These are phyloP conservation scores for Diaporthe citrichinensis DNA, from an alignment of 2,329 filamentous ascomycete species.

Conservation along the genomic window DNA sequence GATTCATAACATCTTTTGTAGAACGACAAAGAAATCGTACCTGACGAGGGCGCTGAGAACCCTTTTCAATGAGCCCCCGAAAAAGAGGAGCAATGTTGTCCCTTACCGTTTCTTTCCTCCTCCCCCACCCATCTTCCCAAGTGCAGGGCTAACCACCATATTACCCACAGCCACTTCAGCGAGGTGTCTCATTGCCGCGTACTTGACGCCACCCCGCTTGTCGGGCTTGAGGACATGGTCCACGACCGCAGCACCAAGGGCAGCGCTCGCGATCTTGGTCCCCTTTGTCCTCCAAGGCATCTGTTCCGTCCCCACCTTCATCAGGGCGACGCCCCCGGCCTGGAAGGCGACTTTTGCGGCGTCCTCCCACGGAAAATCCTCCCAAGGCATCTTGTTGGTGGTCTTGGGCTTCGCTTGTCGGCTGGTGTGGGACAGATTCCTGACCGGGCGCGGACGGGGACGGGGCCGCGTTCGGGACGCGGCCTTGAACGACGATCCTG, in stretches of 20 bases:
- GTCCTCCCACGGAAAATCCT: slow-evolving; percentile 42
- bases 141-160: slow-evolving; percentile 44
- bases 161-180: slow-evolving; percentile 46
- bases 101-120: slow-evolving; percentile 23
- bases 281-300: slow-evolving; percentile 47
- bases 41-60: background rate
- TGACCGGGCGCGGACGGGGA: slow-evolving; percentile 21
- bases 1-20: background rate
- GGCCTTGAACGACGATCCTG: slow-evolving; percentile 36
- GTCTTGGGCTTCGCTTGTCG: slow-evolving; percentile 35
- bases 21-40: too few species aligned
- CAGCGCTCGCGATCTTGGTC: slow-evolving; percentile 46
- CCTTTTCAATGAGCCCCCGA: background rate
- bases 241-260: slow-evolving; percentile 48
- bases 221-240: slow-evolving; percentile 47
- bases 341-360: slow-evolving; percentile 46
- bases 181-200: slow-evolving; percentile 47
- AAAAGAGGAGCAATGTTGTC: background rate
- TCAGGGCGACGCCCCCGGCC: slow-evolving; percentile 46
- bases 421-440: slow-evolving; percentile 31
- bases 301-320: slow-evolving; percentile 42
- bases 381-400: slow-evolving; percentile 16
- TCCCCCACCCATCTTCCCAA: slow-evolving; percentile 17
- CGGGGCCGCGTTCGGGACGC: slow-evolving; percentile 4
- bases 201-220: slow-evolving; percentile 45